Evolutionary conservation across 139 green algal genomes (phyloP).

Genomic region (Chlorella ohadii): DNA sequence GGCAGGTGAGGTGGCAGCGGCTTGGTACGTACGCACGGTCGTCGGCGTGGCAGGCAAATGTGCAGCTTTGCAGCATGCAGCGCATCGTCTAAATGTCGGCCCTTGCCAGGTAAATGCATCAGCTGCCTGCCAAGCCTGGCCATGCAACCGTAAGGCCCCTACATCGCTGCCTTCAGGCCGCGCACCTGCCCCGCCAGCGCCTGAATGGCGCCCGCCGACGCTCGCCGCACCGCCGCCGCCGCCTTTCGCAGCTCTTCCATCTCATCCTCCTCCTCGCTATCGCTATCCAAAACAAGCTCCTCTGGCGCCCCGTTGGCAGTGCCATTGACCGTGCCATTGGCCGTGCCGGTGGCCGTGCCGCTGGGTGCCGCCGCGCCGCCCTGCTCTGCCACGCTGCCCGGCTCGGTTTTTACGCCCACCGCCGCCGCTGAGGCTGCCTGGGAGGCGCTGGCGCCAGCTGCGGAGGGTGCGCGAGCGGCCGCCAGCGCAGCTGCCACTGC

Average conservation of each 20-base stretch:
- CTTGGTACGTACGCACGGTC: too few relatives aligned
- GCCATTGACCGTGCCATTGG: not conserved
- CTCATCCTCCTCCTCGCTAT: constrained; percentile 41
- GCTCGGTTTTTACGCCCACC: not conserved
- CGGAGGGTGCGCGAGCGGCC: not conserved
- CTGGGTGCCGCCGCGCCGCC: not conserved
- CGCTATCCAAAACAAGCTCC: constrained; percentile 19
- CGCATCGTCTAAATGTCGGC: too few relatives aligned
- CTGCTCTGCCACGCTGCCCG: not conserved
- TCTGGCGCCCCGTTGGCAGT: not conserved
- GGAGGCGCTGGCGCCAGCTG: not conserved
- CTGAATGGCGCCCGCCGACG: not conserved
- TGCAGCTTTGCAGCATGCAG: too few relatives aligned
- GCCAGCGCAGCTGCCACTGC: constrained; percentile 7
- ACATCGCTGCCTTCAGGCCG: too few relatives aligned
- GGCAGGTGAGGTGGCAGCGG: too few relatives aligned
- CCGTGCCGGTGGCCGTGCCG: not conserved
- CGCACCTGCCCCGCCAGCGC: constrained; percentile 9
- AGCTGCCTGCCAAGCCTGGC: too few relatives aligned
- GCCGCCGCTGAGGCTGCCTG: not conserved
- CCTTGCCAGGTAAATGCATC: too few relatives aligned
- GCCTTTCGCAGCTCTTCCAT: constrained; percentile 5
- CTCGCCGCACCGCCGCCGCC: not conserved
- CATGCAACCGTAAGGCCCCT: too few relatives aligned
- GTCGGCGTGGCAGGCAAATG: too few relatives aligned